Evolutionary conservation across 1,284 basidiomycete genomes (phyloP).

Genomic region (Cerrena zonata): DNA sequence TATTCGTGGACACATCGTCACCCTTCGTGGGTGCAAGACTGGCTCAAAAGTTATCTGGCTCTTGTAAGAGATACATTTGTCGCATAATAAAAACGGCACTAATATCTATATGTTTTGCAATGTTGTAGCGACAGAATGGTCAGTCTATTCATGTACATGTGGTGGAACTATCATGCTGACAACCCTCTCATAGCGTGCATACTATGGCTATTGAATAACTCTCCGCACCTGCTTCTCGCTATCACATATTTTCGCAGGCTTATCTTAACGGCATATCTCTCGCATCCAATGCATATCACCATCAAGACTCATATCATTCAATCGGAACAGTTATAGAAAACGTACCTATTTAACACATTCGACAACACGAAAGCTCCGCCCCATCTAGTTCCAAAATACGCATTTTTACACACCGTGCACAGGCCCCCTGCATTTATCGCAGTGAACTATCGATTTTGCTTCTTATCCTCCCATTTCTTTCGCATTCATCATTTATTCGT

Average conservation of each 20-base stretch:
- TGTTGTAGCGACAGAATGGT: slow-evolving; percentile 47
- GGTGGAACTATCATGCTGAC: background rate
- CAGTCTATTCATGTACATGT: too few species aligned
- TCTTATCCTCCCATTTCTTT: slow-evolving; percentile 1
- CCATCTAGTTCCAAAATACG: background rate
- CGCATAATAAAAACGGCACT: too few species aligned
- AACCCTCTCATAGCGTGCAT: slow-evolving; percentile 34
- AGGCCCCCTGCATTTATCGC: background rate
- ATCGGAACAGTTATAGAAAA: background rate
- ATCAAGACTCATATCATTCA: background rate
- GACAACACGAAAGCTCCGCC: background rate
- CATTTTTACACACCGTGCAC: background rate
- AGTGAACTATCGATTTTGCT: background rate
- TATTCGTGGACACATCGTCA: slow-evolving; percentile 78
- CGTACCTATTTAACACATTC: background rate
- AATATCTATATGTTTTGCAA: slow-evolving; percentile 3
- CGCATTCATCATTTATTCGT: background rate
- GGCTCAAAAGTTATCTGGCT: slow-evolving; percentile 84
- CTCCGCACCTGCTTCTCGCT: slow-evolving; percentile 6
- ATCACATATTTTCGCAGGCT: slow-evolving; percentile 8
- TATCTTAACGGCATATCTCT: slow-evolving; percentile 2
- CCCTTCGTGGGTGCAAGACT: slow-evolving; percentile 77
- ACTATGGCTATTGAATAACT: slow-evolving; percentile 38
- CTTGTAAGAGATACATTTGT: slow-evolving; percentile 67
- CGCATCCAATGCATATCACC: background rate